Evolutionary conservation across 164 flowering plant genomes (phyloP).

Genomic region (Dillenia turbinata): DNA sequence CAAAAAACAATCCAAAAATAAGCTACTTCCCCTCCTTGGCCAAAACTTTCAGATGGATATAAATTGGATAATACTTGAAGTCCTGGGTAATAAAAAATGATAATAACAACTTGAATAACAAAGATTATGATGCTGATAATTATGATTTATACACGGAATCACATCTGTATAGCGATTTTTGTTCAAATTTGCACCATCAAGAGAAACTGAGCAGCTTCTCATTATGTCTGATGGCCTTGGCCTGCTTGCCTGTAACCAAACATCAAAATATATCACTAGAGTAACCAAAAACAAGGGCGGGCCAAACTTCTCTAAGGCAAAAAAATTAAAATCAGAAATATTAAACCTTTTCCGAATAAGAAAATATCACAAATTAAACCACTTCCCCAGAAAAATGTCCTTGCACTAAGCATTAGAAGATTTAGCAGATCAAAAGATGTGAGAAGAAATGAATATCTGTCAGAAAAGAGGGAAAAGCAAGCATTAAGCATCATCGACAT

Average conservation of each 20-base stretch:
- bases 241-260: constrained; percentile 45
- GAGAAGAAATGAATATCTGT: too few relatives aligned
- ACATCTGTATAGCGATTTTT: constrained; percentile 81
- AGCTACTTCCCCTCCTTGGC: not conserved
- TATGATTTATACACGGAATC: constrained; percentile 52
- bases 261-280: not conserved
- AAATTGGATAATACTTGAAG: not conserved
- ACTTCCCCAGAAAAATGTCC: not conserved
- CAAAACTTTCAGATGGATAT: not conserved
- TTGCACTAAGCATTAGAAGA: not conserved
- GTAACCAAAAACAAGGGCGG: not conserved
- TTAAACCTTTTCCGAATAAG: too few relatives aligned
- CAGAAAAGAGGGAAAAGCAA: too few relatives aligned
- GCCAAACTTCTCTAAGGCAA: not conserved
- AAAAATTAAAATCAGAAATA: not conserved
- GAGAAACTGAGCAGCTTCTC: constrained; percentile 59
- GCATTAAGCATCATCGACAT: too few relatives aligned
- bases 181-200: constrained; percentile 41
- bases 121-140: not conserved
- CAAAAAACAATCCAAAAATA: constrained; percentile 3
- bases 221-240: constrained; percentile 41
- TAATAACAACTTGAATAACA: not conserved
- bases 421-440: not conserved
- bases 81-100: not conserved
- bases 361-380: not conserved